phyloP scores from a whole-genome alignment of 1,139 yeast species.

The Diutina sp. region DNA sequence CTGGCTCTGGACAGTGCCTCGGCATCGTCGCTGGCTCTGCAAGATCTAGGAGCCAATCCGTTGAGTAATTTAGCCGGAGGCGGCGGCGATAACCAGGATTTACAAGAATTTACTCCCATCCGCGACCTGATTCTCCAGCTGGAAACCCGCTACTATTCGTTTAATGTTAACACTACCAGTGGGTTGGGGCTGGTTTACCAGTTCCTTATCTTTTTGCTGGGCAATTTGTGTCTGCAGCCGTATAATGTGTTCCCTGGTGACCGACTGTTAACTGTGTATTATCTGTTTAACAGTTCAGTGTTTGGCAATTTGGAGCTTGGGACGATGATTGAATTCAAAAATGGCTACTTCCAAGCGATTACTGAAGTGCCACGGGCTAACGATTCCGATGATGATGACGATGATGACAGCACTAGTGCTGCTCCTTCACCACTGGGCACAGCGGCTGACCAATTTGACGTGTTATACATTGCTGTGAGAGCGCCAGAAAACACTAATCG shows the following conservation, averaged over 20 bases:
- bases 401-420: constrained; percentile 29
- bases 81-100: constrained; percentile 10
- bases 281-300: constrained; percentile 34
- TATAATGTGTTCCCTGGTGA: constrained; percentile 13
- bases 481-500: constrained; percentile 29
- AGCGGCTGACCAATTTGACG: constrained; percentile 7
- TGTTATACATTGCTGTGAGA: constrained; percentile 36
- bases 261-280: constrained; percentile 30
- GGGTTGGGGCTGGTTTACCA: constrained; percentile 40
- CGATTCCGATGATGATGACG: constrained; percentile 8
- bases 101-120: constrained; percentile 34
- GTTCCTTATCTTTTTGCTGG: constrained; percentile 43
- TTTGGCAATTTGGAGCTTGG: constrained; percentile 17
- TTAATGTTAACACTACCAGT: constrained; percentile 29
- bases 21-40: not conserved
- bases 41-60: not conserved
- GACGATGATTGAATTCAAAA: constrained; percentile 18
- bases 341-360: constrained; percentile 46
- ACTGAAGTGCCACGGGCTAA: constrained; percentile 22
- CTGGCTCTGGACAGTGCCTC: not conserved
- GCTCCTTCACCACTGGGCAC: constrained; percentile 14
- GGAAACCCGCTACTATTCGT: constrained; percentile 29
- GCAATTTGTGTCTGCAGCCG: constrained; percentile 46
- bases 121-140: constrained; percentile 23
- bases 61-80: not conserved